A percentile compares a stretch with the other conserved stretches of the same genome.
Conservation (phyloP, 1,139 yeast species). For the Candida freyschussii region DNA sequence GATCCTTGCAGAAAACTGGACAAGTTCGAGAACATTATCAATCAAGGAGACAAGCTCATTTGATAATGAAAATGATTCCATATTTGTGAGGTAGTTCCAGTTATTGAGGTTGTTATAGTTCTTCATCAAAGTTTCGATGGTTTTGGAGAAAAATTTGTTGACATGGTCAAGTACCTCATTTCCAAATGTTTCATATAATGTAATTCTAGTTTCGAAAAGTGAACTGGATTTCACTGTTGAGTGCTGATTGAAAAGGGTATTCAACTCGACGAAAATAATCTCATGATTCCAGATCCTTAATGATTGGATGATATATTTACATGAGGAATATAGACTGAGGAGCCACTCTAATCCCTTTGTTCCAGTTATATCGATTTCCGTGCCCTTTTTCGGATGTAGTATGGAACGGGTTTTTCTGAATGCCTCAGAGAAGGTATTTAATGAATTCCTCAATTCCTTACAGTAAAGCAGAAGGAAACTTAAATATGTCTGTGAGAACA, state of each 20-base stretch:
- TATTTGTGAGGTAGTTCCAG: conserved; percentile 23
- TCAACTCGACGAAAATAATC: conserved; percentile 58
- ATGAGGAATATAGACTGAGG: conserved; percentile 58
- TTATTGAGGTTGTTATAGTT: conserved; percentile 41
- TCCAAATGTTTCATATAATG: conserved; percentile 42
- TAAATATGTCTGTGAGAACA: conserved; percentile 67
- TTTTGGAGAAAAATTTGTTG: conserved; percentile 43
- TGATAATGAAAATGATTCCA: conserved; percentile 27
- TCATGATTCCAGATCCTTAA: conserved; percentile 64
- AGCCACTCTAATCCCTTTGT: conserved; percentile 48
- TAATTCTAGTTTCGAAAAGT: conserved; percentile 50
- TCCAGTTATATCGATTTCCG: conserved; percentile 38
- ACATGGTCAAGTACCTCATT: conserved; percentile 37
- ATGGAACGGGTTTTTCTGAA: conserved; percentile 38
- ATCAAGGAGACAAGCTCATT: conserved; percentile 16
- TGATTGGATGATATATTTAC: conserved; percentile 45
- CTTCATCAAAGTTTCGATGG: conserved; percentile 46
- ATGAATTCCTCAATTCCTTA: conserved; percentile 42
- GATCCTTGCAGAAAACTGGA: conserved; percentile 32
- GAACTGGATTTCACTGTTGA: conserved; percentile 29
- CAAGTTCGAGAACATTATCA: conserved; percentile 8
- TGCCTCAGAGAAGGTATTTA: conserved; percentile 43
- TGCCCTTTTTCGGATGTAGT: conserved; percentile 32
- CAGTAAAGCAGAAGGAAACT: conserved; percentile 57
- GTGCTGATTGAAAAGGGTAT: conserved; percentile 41